Evolutionary conservation across 306 rosid species (phyloP).

Genomic region (Vigna reflexopilosa): DNA sequence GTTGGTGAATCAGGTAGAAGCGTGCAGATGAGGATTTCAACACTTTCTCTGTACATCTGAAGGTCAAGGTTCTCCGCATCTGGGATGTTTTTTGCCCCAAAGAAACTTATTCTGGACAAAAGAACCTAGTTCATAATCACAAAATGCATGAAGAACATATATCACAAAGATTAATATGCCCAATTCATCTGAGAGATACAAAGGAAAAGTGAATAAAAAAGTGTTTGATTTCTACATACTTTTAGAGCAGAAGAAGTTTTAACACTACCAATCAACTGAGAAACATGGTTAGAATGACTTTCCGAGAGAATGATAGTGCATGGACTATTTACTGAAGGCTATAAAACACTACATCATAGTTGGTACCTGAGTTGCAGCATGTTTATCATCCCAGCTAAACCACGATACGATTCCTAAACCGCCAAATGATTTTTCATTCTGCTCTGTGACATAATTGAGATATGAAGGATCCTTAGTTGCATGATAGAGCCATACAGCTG

Average conservation of each 20-base stretch:
- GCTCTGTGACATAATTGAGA: conserved; percentile 62
- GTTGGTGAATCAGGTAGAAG: conserved; percentile 77
- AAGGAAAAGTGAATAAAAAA: neutral
- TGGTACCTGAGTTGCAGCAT: conserved; percentile 68
- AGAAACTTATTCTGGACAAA: conserved; percentile 67
- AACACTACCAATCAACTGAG: neutral
- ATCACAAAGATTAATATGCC: conserved; percentile 20
- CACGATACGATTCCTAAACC: conserved; percentile 59
- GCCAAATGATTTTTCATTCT: conserved; percentile 54
- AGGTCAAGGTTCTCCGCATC: conserved; percentile 63
- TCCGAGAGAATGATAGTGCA: neutral
- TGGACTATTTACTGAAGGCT: neutral
- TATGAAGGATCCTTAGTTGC: conserved; percentile 67
- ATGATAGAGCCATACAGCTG: conserved; percentile 70
- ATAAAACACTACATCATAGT: neutral
- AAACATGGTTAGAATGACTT: neutral
- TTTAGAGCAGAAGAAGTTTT: neutral
- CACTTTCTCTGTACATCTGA: conserved; percentile 68
- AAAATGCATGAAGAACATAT: conserved; percentile 27
- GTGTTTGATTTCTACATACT: neutral
- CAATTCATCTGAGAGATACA: conserved; percentile 17
- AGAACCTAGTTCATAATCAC: conserved; percentile 63
- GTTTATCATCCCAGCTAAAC: conserved; percentile 91
- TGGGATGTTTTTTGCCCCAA: conserved; percentile 50
- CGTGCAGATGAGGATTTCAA: conserved; percentile 64